Conservation (phyloP, 140 eudicot species). For the Bidens hawaiensis region DNA sequence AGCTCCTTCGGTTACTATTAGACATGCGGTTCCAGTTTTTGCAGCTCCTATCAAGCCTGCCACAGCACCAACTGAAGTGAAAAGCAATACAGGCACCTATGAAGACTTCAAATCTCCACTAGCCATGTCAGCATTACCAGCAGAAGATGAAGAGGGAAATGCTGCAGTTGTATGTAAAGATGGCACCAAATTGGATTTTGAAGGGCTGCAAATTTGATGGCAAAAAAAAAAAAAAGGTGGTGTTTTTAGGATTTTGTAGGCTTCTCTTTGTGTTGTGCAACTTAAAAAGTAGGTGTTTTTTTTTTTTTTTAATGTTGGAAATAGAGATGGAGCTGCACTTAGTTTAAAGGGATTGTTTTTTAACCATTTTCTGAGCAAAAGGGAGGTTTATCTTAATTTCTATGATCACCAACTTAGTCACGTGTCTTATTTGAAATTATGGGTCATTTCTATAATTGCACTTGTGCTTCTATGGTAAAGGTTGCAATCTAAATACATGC, state of each 20-base stretch:
- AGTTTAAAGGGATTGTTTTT: slow-evolving; percentile 6
- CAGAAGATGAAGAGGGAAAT: slow-evolving; percentile 8
- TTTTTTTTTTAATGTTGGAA: slow-evolving; percentile 1
- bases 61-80: slow-evolving; percentile 15
- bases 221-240: too few relatives aligned
- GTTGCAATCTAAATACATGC: not conserved
- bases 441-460: not conserved
- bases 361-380: not conserved
- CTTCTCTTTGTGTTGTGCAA: slow-evolving; percentile 12
- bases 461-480: not conserved
- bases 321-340: slow-evolving; percentile 18
- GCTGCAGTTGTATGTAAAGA: not conserved
- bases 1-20: slow-evolving; percentile 55
- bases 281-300: slow-evolving; percentile 23
- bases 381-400: not conserved
- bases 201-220: slow-evolving; percentile 34
- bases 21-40: slow-evolving; percentile 48
- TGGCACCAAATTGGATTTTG: slow-evolving; percentile 22
- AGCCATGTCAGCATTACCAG: slow-evolving; percentile 8
- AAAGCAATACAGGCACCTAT: not conserved
- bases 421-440: not conserved
- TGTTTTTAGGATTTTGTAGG: slow-evolving; percentile 29
- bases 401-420: not conserved
- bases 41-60: slow-evolving; percentile 31
- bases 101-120: slow-evolving; percentile 15